These are phyloP conservation scores for Dalbergia oliveri DNA, from an alignment of 306 rosid genomes.

Conservation along the genomic window DNA sequence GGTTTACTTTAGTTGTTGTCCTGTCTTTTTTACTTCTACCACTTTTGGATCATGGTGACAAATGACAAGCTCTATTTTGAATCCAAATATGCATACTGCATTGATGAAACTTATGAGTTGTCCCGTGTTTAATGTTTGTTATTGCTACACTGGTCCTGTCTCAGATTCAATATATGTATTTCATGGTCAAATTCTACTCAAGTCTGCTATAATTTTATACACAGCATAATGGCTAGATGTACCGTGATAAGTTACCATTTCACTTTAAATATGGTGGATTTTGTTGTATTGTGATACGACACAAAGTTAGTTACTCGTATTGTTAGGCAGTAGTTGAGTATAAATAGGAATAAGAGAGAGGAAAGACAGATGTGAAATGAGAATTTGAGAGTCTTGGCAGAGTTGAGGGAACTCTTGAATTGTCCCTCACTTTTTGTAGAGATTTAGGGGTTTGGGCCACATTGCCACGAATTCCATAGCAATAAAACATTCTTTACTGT, in stretches of 20 bases:
- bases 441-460: too few species aligned
- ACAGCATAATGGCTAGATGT: slow-evolving; percentile 25
- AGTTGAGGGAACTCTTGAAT: too few species aligned
- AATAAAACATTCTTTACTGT: too few species aligned
- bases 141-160: slow-evolving; percentile 16
- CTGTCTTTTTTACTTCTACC: neutral
- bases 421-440: too few species aligned
- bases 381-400: too few species aligned
- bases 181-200: slow-evolving; percentile 12
- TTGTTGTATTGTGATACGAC: neutral
- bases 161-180: neutral
- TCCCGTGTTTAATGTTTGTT: slow-evolving; percentile 1
- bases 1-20: slow-evolving; percentile 21
- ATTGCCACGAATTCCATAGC: too few species aligned
- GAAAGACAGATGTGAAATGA: too few species aligned
- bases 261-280: slow-evolving; percentile 27
- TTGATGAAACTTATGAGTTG: slow-evolving; percentile 16
- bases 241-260: slow-evolving; percentile 31
- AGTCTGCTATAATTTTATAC: neutral
- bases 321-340: too few species aligned
- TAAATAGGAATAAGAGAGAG: too few species aligned
- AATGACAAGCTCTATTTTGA: slow-evolving; percentile 31
- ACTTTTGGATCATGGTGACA: slow-evolving; percentile 10
- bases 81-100: slow-evolving; percentile 8
- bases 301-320: too few species aligned